Percentiles rank a stretch among this genome's conserved stretches.
phyloP scores from a whole-genome alignment of 345 rosid genomes.

The Cardamine resedifolia region DNA sequence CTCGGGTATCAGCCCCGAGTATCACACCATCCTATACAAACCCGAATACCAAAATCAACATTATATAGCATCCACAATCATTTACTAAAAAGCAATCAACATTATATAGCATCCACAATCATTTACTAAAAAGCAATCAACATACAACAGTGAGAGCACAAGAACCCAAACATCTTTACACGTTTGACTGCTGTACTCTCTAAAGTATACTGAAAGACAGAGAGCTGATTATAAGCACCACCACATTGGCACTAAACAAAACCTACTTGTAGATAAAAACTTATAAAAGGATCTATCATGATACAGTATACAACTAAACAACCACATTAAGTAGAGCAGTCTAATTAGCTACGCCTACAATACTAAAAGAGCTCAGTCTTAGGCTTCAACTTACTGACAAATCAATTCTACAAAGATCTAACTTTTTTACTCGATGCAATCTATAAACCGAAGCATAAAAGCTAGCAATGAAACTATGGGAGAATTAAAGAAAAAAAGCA shows the following conservation, averaged over 20 bases:
- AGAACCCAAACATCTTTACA: not conserved
- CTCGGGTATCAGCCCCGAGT: conserved; percentile 90
- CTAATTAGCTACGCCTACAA: not conserved
- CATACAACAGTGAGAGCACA: not conserved
- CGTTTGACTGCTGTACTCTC: not conserved
- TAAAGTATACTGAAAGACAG: not conserved
- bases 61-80: not conserved
- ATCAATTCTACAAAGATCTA: not conserved
- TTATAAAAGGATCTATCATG: not conserved
- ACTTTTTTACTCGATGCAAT: not conserved
- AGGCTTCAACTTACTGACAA: not conserved
- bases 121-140: not conserved
- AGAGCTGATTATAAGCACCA: not conserved
- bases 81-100: not conserved
- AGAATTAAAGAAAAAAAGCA: not conserved
- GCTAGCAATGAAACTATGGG: not conserved
- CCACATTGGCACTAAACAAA: not conserved
- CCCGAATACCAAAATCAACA: not conserved
- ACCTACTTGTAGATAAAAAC: not conserved
- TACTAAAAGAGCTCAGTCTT: not conserved
- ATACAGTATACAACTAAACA: not conserved
- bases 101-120: not conserved
- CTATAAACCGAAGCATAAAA: not conserved
- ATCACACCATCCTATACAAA: conserved; percentile 76
- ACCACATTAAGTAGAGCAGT: not conserved